phyloP scores from a whole-genome alignment of 1,284 basidiomycete genomes.

The Heterobasidion occidentale region DNA sequence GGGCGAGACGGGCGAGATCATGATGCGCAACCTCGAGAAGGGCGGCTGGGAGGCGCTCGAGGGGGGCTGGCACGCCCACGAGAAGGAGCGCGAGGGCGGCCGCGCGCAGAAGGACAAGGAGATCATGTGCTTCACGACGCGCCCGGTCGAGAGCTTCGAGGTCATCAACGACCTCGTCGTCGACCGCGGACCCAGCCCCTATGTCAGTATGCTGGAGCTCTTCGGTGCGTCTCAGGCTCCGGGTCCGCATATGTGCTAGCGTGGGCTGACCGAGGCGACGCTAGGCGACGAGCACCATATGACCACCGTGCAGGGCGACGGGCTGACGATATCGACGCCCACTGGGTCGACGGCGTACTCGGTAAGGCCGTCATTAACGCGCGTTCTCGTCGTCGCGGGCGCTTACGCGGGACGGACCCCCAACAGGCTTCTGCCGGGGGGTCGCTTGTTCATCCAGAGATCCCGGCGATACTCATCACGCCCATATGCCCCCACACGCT shows the following conservation, averaged over 20 bases:
- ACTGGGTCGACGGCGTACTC: conserved; percentile 99
- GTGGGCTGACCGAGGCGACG: not conserved
- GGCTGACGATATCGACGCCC: conserved; percentile 92
- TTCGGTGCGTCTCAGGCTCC: conserved; percentile 62
- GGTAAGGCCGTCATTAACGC: conserved; percentile 33
- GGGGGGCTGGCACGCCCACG: conserved; percentile 46
- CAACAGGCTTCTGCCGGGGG: conserved; percentile 89
- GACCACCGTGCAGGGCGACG: conserved; percentile 98
- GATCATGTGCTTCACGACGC: conserved; percentile 96
- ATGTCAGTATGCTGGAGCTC: conserved; percentile 91
- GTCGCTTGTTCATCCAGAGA: conserved; percentile 96
- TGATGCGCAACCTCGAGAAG: conserved; percentile 85
- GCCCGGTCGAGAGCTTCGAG: conserved; percentile 95
- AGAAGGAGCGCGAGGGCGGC: conserved; percentile 30
- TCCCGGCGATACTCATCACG: conserved; percentile 93
- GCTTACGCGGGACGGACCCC: conserved; percentile 3
- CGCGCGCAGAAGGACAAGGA: conserved; percentile 79
- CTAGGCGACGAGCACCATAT: conserved; percentile 97
- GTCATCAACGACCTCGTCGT: conserved; percentile 98
- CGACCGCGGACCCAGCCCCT: conserved; percentile 96
- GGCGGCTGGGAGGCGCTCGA: conserved; percentile 94
- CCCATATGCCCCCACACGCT: conserved; percentile 99
- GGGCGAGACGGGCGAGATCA: conserved; percentile 87
- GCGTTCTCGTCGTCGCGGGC: not conserved
- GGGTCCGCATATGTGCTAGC: not conserved